phyloP scores from a whole-genome alignment of 768 basidiomycete genomes.

The Inosperma sp. region DNA sequence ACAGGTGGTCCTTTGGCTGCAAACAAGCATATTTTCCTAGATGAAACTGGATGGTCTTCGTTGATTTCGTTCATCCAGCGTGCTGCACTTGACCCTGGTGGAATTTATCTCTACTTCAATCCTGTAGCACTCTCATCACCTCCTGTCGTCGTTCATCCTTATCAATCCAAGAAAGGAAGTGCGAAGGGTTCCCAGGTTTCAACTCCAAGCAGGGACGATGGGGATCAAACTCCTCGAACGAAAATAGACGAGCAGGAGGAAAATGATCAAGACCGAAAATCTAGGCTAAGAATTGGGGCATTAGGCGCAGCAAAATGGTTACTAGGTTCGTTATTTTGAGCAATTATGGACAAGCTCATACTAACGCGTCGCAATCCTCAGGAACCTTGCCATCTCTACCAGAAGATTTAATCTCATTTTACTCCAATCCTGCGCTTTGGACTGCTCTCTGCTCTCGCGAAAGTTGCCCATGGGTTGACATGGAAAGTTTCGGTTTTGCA shows the following conservation, averaged over 20 bases:
- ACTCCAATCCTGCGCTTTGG: slow-evolving; percentile 55
- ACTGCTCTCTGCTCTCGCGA: slow-evolving; percentile 46
- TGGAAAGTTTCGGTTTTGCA: slow-evolving; percentile 50
- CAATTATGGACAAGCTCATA: neutral
- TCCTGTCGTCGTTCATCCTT: slow-evolving; percentile 25
- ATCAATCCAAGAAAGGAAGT: slow-evolving; percentile 27
- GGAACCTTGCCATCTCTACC: slow-evolving; percentile 18
- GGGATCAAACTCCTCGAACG: slow-evolving; percentile 33
- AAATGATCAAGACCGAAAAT: slow-evolving; percentile 61
- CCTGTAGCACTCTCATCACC: slow-evolving; percentile 47
- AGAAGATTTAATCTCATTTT: slow-evolving; percentile 36
- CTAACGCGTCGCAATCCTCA: slow-evolving; percentile 9
- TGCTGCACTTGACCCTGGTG: slow-evolving; percentile 56
- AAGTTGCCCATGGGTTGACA: slow-evolving; percentile 36
- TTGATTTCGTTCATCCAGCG: slow-evolving; percentile 51
- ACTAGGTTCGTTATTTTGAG: slow-evolving; percentile 42
- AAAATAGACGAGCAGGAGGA: slow-evolving; percentile 64
- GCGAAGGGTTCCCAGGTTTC: slow-evolving; percentile 19
- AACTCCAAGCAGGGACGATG: slow-evolving; percentile 27
- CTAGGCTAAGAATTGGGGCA: slow-evolving; percentile 63
- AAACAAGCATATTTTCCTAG: slow-evolving; percentile 27
- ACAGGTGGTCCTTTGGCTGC: slow-evolving; percentile 9
- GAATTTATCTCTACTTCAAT: slow-evolving; percentile 56
- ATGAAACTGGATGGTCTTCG: slow-evolving; percentile 27
- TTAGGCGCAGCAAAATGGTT: slow-evolving; percentile 63